Conservation (phyloP, 257 asterid genomes). For the Gynochthodes officinalis region DNA sequence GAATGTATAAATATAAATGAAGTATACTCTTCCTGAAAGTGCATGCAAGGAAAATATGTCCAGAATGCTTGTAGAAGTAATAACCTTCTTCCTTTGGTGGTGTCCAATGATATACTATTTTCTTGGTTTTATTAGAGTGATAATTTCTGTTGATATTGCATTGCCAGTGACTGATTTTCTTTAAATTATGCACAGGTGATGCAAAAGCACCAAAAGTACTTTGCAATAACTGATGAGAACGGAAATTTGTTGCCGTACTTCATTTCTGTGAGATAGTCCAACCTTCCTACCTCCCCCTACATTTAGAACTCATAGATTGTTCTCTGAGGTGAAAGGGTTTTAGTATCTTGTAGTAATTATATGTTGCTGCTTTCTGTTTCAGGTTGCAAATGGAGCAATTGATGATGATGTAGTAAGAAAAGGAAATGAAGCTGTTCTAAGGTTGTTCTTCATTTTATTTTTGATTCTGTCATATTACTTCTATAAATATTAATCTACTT, state of each 20-base stretch:
- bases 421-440: conserved; percentile 97
- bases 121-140: neutral
- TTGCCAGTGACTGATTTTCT: conserved; percentile 20
- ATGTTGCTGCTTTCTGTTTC: conserved; percentile 22
- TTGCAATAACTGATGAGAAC: conserved; percentile 67
- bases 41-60: neutral
- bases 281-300: conserved; percentile 8
- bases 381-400: conserved; percentile 98
- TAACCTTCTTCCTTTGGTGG: neutral
- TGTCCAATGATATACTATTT: neutral
- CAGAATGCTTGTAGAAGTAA: neutral
- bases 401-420: conserved; percentile 68
- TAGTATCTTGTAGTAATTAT: conserved; percentile 11
- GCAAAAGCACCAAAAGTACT: conserved; percentile 98
- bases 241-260: conserved; percentile 80
- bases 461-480: neutral
- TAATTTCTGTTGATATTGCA: conserved; percentile 10
- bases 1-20: neutral
- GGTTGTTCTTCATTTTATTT: conserved; percentile 34
- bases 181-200: conserved; percentile 61
- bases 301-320: neutral
- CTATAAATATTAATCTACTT: conserved; percentile 9
- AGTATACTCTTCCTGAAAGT: neutral
- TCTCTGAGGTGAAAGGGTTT: conserved; percentile 10
- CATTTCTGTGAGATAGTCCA: conserved; percentile 62